Conservation (phyloP, 306 rosid genomes). For the Rosa multiflora region DNA sequence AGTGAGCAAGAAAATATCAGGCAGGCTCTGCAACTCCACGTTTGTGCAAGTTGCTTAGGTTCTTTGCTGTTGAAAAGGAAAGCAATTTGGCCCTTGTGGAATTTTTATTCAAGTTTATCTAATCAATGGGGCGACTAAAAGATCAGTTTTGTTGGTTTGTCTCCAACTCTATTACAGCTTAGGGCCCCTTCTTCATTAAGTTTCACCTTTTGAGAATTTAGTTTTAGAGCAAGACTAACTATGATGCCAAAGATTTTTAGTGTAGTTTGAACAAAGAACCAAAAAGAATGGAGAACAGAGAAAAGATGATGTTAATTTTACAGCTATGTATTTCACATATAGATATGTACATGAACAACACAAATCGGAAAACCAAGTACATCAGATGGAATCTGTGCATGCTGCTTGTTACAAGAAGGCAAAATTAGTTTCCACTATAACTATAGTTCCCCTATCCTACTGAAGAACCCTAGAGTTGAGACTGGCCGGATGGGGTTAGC, state of each 20-base stretch:
- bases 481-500: conserved; percentile 39
- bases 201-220: conserved; percentile 10
- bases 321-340: conserved; percentile 44
- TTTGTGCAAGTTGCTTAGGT: conserved; percentile 32
- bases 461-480: conserved; percentile 35
- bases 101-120: conserved; percentile 37
- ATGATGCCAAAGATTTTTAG: background rate
- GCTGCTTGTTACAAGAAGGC: conserved; percentile 31
- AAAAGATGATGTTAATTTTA: background rate
- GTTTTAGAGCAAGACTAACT: background rate
- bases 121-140: conserved; percentile 6
- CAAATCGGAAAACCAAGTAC: conserved; percentile 43
- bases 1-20: background rate
- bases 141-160: conserved; percentile 19
- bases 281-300: background rate
- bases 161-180: conserved; percentile 11
- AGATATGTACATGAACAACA: conserved; percentile 50
- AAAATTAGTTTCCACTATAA: conserved; percentile 44
- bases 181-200: conserved; percentile 4
- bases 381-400: conserved; percentile 43
- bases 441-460: conserved; percentile 35
- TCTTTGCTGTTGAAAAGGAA: conserved; percentile 29
- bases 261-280: background rate
- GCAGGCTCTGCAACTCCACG: background rate
- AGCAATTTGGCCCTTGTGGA: conserved; percentile 31